Percentiles rank a stretch among this genome's conserved stretches.
phyloP scores from a whole-genome alignment of 208 protist species.

The Porcisia deanei region DNA sequence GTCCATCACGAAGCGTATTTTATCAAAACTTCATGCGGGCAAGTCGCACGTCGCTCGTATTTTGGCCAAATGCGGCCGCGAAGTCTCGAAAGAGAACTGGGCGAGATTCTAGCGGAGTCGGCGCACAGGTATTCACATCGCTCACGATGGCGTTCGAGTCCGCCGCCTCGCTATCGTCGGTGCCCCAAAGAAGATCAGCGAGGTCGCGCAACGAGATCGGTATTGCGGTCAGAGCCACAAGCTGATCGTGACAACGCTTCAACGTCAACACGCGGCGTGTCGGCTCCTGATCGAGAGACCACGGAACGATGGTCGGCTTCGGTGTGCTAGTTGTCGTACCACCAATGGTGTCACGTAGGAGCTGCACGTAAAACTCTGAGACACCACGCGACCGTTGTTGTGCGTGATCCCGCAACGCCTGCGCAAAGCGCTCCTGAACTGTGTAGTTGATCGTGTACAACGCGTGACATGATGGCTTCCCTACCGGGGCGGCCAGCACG shows the following conservation, averaged over 20 bases:
- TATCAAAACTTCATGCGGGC: conserved; percentile 63
- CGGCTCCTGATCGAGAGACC: conserved; percentile 47
- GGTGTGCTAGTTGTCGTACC: conserved; percentile 35
- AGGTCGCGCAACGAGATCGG: conserved; percentile 51
- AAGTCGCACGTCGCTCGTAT: conserved; percentile 36
- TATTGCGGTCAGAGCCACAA: conserved; percentile 69
- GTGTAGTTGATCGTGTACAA: conserved; percentile 46
- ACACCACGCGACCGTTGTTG: conserved; percentile 66
- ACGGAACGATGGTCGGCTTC: conserved; percentile 23
- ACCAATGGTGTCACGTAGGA: conserved; percentile 60
- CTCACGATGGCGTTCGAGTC: background rate
- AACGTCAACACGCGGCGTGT: conserved; percentile 51
- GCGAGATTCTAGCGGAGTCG: conserved; percentile 20
- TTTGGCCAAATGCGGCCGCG: conserved; percentile 62
- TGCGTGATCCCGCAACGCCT: conserved; percentile 75
- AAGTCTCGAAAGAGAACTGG: conserved; percentile 68
- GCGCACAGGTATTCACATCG: background rate
- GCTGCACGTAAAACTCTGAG: conserved; percentile 79
- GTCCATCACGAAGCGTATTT: background rate
- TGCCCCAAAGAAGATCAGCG: conserved; percentile 65
- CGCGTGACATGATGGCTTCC: conserved; percentile 12
- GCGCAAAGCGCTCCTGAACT: conserved; percentile 61
- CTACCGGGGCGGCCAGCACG: conserved; percentile 22
- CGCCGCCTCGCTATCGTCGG: background rate
- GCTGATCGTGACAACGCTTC: conserved; percentile 60